Base-by-base conservation (phyloP, 345 rosid species). In the Dipteronia sinensis region DNA sequence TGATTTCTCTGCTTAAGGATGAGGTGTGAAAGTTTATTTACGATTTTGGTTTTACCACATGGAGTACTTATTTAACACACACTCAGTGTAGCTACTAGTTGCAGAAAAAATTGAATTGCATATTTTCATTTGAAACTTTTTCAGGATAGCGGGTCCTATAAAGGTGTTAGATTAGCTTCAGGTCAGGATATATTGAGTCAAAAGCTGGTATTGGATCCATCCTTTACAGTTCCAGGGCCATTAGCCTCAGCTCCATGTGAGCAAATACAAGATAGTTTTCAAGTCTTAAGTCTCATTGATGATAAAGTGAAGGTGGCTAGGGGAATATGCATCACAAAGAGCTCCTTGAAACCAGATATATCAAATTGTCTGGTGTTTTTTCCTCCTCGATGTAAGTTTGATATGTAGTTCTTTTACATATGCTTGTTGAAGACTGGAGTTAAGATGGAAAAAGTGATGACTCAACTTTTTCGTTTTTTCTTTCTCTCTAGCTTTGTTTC, bases 301-400 rank as follows among this genome's bases (percentile, higher is more conserved):
- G 86, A 82, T 77, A 83, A 75, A 34, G 77, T 67, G 66, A 93
- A 92, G 82, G 86, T 95, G 79, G 97, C 97, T 38, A 87, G 97
- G 84, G 99, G 92, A 66, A 86, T 95, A 82, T 95, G 97, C 81
- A 88, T 96, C 81, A 85, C 86, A 79, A 82, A 78, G 56, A 80
- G 88, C 73, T 96, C 98, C 62, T 87, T 96, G 87, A 91, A 85
- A 82, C 85, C 90, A 40, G 86, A 89, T 65, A 55, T 74, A 76
- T 85, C 90, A 53, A 96, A 89, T 78, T 73, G 87, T 77, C 75
- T 96, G 73, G 83, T 89, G 56, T 78, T 94, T 20, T 96, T 87
- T 84, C 96, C 98, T 65, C 99, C 99, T 69, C 85, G 86, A 91
- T 89, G 98, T 95, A 91, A 90, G 98, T 64, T 78, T 19, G n/a